Evolutionary conservation across 371 early-diverging fungal species (phyloP).

Genomic region (Apophysomyces sp.): DNA sequence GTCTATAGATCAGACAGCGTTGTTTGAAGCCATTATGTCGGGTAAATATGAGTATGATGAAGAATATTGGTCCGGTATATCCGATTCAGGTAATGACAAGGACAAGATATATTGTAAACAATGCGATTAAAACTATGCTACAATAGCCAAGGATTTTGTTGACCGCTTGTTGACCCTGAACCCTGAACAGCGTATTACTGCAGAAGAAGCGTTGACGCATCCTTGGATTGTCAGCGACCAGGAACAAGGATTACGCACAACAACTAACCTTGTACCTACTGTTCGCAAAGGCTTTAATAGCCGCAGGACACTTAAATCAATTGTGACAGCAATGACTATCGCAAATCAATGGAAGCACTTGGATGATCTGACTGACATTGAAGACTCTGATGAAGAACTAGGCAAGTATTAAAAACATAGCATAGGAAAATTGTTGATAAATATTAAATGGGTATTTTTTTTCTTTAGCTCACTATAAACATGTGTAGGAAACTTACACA

Average conservation of each 20-base stretch:
- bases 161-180: constrained; percentile 68
- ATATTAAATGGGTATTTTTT: neutral
- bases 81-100: constrained; percentile 58
- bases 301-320: constrained; percentile 17
- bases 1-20: constrained; percentile 49
- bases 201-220: constrained; percentile 71
- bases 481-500: neutral
- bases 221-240: constrained; percentile 63
- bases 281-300: constrained; percentile 23
- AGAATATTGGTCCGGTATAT: constrained; percentile 79
- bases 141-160: constrained; percentile 80
- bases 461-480: neutral
- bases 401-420: neutral
- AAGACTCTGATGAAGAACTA: constrained; percentile 1
- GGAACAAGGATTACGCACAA: constrained; percentile 17
- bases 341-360: constrained; percentile 22
- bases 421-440: neutral
- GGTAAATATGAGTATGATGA: constrained; percentile 75
- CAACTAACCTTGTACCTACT: constrained; percentile 27
- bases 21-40: constrained; percentile 64
- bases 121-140: neutral
- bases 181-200: constrained; percentile 72
- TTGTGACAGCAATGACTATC: constrained; percentile 18
- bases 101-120: too few relatives aligned
- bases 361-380: constrained; percentile 16